Base-by-base conservation (phyloP, 2,329 filamentous ascomycete genomes). In the Pseudocercospora musae region DNA sequence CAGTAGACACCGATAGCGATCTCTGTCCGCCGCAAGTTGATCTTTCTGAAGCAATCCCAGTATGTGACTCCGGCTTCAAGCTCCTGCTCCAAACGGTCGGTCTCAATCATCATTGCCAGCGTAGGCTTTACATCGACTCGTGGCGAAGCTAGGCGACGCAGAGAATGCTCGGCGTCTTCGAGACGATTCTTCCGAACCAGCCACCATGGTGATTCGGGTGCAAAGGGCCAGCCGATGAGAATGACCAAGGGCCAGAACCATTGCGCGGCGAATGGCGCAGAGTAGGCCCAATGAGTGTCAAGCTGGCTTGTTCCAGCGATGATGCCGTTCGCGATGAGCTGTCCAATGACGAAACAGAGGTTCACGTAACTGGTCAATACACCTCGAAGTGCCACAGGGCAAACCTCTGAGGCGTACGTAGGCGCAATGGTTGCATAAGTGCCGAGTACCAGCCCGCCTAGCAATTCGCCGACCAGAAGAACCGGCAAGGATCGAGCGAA, bases 331-430 rank as follows among this genome's bases (percentile, higher is more conserved):
- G 75, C 84, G 2, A 87, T 76, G 4, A 88, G 78, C 69, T 87
- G 85, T 0, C 85, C 85, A 18, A 85, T 85, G 46, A 86, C 85
- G 73, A 86, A 88, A 69, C 84, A 87, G 40, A 87, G 75, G 68
- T 87, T 87, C 60, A 87, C 82, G 61, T 82, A 87, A 33, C 82
- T 82, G 0, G 85, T 87, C 21, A 87, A 74, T 49, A 84, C 79
- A 27, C 83, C 84, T 27, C 86, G 80, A 42, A 88, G 78, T 0
- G 81, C 81, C 29, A 85, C 77, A 1, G 85, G 86, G 42, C 84
- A 85, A 6, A 88, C 83, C 54, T 66, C 64, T 10, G 63, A 66
- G 25, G 64, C 64, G 33, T 68, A 68, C 15, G 87, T 87, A 64
- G 85, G 78, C 13, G 78, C 76, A 31, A 80, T 75, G 25, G 85